Conservation (phyloP, 257 asterid species). For the Leonotis leonurus region DNA sequence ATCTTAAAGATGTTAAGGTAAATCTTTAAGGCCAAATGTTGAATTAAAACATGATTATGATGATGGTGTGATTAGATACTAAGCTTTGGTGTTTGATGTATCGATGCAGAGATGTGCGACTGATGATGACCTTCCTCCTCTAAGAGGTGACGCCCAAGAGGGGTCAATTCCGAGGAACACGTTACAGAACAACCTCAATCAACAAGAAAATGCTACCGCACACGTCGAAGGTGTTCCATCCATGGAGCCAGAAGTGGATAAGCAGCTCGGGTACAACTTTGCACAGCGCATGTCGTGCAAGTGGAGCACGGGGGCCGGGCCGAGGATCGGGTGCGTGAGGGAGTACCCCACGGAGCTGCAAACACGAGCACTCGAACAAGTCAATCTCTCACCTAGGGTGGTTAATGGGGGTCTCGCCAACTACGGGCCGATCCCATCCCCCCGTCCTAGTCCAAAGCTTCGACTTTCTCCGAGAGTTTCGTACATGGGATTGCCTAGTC, state of each 20-base stretch:
- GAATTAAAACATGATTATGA: not conserved
- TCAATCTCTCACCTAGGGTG: conserved; percentile 80
- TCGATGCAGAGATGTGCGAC: conserved; percentile 63
- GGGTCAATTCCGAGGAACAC: conserved; percentile 18
- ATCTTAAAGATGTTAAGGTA: conserved; percentile 82
- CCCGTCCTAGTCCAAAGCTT: conserved; percentile 83
- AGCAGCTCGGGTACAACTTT: conserved; percentile 34
- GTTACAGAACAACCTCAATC: conserved; percentile 16
- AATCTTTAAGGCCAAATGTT: not conserved
- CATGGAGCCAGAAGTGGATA: conserved; percentile 7
- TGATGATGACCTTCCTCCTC: conserved; percentile 60
- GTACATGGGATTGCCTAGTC: conserved; percentile 86
- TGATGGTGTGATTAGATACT: not conserved
- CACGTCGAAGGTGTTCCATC: conserved; percentile 10
- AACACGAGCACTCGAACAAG: conserved; percentile 81
- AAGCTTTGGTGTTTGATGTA: not conserved
- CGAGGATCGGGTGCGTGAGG: conserved; percentile 84
- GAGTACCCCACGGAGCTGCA: conserved; percentile 84
- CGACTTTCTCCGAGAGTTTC: conserved; percentile 80
- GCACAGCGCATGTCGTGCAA: conserved; percentile 66
- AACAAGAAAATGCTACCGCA: conserved; percentile 17
- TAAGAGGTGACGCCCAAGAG: conserved; percentile 16
- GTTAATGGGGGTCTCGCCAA: conserved; percentile 31
- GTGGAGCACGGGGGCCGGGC: conserved; percentile 89
- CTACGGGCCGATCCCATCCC: conserved; percentile 90